Evolutionary conservation across 495 filamentous ascomycete genomes (phyloP).

Genomic region (Polyplosphaeria fusca): DNA sequence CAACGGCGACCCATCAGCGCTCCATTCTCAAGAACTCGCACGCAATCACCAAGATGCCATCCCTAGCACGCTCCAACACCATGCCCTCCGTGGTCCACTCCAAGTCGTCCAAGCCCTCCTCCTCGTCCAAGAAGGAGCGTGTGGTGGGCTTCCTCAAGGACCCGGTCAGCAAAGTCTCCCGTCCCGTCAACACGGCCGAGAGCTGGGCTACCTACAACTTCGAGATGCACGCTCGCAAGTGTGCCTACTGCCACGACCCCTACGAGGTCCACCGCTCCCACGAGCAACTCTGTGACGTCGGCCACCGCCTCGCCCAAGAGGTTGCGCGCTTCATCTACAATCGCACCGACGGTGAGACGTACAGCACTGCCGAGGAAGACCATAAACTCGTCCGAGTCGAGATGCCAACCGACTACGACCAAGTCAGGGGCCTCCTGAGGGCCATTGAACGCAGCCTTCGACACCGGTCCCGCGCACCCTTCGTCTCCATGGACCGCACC

Average conservation of each 20-base stretch:
- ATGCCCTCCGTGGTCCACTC: conserved; percentile 26
- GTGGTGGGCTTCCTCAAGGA: conserved; percentile 28
- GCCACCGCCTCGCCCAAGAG: conserved; percentile 38
- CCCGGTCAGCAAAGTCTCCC: conserved; percentile 34
- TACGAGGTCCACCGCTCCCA: conserved; percentile 35
- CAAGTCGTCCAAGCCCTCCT: conserved; percentile 16
- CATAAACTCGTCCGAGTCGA: conserved; percentile 42
- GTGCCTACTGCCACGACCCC: conserved; percentile 38
- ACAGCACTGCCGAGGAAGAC: conserved; percentile 35
- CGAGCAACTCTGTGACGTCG: conserved; percentile 36
- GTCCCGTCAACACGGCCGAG: conserved; percentile 35
- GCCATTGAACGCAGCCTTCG: conserved; percentile 37
- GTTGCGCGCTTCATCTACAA: conserved; percentile 41
- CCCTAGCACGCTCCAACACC: conserved; percentile 26
- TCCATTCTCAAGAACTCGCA: conserved; percentile 33
- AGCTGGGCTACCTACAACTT: conserved; percentile 42
- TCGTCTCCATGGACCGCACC: conserved; percentile 38
- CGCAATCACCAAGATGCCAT: conserved; percentile 33
- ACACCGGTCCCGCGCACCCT: conserved; percentile 29
- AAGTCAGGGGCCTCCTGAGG: conserved; percentile 38
- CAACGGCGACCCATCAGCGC: conserved; percentile 23
- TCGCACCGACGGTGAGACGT: conserved; percentile 35
- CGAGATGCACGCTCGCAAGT: conserved; percentile 39
- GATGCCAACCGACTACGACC: conserved; percentile 36
- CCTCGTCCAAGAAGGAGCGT: conserved; percentile 27